phyloP scores from a whole-genome alignment of 2,329 filamentous ascomycete species.

The Trichoderma endophyticum region DNA sequence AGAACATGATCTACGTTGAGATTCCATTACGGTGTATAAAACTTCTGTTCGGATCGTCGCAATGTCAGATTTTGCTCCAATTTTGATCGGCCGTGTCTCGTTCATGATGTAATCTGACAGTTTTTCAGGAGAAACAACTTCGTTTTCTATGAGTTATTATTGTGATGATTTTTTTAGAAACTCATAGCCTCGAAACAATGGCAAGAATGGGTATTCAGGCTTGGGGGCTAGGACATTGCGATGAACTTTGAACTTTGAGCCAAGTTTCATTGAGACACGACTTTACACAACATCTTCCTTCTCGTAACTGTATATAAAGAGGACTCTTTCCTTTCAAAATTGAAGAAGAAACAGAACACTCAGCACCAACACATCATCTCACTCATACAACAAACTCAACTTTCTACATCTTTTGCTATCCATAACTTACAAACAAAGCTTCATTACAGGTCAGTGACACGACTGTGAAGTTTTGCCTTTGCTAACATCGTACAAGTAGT shows the following conservation, averaged over 20 bases:
- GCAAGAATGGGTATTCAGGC: background rate
- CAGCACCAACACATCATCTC: background rate
- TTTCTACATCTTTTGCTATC: background rate
- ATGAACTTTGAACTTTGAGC: background rate
- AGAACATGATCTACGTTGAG: background rate
- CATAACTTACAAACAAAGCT: background rate
- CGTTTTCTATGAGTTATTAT: background rate
- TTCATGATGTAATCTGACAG: slow-evolving; percentile 9
- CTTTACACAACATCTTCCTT: background rate
- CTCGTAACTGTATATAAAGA: background rate
- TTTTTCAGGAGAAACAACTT: background rate
- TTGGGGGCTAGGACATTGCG: background rate
- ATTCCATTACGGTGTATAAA: background rate
- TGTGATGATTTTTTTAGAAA: background rate
- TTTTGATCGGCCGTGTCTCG: background rate
- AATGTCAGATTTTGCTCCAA: background rate
- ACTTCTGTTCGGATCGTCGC: background rate
- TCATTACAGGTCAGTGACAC: background rate
- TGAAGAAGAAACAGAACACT: background rate
- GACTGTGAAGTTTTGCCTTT: background rate
- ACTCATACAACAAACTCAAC: background rate
- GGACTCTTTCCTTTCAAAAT: background rate
- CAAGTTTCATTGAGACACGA: background rate
- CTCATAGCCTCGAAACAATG: background rate
- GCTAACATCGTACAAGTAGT: background rate